Base-by-base conservation (phyloP, 495 filamentous ascomycete genomes). In the Platismatia glauca region DNA sequence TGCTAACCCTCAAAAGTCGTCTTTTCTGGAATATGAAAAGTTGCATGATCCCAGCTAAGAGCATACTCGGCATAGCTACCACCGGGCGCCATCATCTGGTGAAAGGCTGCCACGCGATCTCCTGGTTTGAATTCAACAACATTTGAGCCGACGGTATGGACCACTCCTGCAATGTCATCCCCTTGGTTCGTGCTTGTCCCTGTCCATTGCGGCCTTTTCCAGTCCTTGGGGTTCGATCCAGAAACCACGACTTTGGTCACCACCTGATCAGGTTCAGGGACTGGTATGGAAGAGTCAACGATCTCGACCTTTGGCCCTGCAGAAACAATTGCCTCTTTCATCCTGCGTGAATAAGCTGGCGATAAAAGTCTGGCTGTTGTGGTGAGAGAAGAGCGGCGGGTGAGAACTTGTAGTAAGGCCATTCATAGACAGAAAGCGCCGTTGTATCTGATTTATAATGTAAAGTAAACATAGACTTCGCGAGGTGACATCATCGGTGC, bases 211-310 rank as follows among this genome's bases (percentile, higher is more conserved):
- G 79, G 75, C 3, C 73, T 35, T 52, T 70, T 90, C 88, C 87
- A 90, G 74, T 93, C 89, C 69, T 92, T 92, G 4, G 89, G 89
- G 70, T 92, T 92, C 27, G 82, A 84, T 24, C 86, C 86, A 44
- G 78, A 80, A 8, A 85, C 83, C 15, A 86, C 74, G 41, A 90
- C 86, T 62, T 84, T 83, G 67, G 88, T 91, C 20, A 91, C 77
- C 31, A 91, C 75, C 62, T 94, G 81, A 61, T 82, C 78, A 6
- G 78, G 73, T 53, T 78, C 75, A 0, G 85, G 85, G 27, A 72
- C 73, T 1, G 88, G 88, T 61, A 88, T 80, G n/a, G 82, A 76
- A 37, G 79, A 79, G 64, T 89, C 84, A 56, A 84, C 72, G 63
- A 90, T 82, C 50, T 82, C 66, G 74, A 89, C 86, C 62, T 75